Conservation (phyloP, 192 early-diverging fungal species). For the Gorgonomyces haynaldii region DNA sequence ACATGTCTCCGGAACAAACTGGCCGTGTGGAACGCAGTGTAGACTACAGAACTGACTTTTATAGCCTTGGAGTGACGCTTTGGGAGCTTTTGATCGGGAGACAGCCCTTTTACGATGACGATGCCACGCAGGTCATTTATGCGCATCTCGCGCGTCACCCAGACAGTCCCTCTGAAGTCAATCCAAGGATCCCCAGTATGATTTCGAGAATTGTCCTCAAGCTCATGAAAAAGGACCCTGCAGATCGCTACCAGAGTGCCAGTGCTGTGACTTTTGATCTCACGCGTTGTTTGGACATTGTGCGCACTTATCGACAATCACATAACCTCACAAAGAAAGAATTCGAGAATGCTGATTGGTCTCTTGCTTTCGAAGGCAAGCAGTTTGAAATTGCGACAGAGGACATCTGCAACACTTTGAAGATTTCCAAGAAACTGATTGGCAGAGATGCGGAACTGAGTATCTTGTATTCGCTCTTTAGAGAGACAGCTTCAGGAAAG, state of each 20-base stretch:
- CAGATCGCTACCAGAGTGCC: slow-evolving; percentile 36
- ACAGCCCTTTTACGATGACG: slow-evolving; percentile 25
- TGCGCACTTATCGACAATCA: not conserved
- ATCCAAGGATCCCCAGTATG: slow-evolving; percentile 24
- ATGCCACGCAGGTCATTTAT: slow-evolving; percentile 34
- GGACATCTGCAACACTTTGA: slow-evolving; percentile 19
- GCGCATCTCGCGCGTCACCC: slow-evolving; percentile 35
- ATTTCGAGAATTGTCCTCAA: slow-evolving; percentile 30
- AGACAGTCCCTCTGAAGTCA: slow-evolving; percentile 12
- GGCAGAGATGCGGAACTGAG: slow-evolving; percentile 20
- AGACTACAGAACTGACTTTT: slow-evolving; percentile 39
- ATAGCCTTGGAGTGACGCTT: slow-evolving; percentile 34
- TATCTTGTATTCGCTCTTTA: too few relatives aligned
- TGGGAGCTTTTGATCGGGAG: slow-evolving; percentile 37
- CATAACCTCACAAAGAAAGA: slow-evolving; percentile 13
- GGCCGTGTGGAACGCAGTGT: slow-evolving; percentile 26
- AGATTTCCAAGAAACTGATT: slow-evolving; percentile 29
- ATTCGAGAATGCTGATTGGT: slow-evolving; percentile 11
- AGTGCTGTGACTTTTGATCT: slow-evolving; percentile 30
- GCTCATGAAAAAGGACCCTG: slow-evolving; percentile 28
- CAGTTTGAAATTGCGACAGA: slow-evolving; percentile 16
- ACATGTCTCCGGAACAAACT: slow-evolving; percentile 45
- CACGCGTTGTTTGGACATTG: slow-evolving; percentile 4
- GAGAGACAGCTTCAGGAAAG: too few relatives aligned
- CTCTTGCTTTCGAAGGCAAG: too few relatives aligned